phyloP scores from a whole-genome alignment of 1,284 basidiomycete species.

The Trichosporon sp. region DNA sequence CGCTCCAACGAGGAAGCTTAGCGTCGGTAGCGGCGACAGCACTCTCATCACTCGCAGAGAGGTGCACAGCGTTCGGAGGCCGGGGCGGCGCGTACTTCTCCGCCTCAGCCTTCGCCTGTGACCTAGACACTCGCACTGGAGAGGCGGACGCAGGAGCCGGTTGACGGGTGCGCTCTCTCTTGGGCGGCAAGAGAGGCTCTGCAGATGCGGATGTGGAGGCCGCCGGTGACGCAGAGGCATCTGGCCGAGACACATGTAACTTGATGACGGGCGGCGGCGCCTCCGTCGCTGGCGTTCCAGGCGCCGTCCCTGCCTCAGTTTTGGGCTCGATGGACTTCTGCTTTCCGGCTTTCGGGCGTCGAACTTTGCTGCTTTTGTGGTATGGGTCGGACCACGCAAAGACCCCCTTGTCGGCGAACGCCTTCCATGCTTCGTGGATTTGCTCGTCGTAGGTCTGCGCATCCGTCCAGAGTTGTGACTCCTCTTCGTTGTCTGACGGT shows the following conservation, averaged over 20 bases:
- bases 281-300: constrained; percentile 1
- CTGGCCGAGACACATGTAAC: constrained; percentile 8
- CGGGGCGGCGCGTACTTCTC: neutral
- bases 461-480: constrained; percentile 39
- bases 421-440: constrained; percentile 31
- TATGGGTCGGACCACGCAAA: constrained; percentile 23
- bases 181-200: neutral
- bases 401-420: constrained; percentile 19
- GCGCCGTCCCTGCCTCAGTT: constrained; percentile 1
- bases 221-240: neutral
- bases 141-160: neutral
- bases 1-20: constrained; percentile 35
- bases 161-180: neutral
- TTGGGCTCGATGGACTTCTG: constrained; percentile 8
- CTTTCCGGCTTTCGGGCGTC: neutral
- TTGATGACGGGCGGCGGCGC: constrained; percentile 14
- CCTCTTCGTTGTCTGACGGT: constrained; percentile 44
- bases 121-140: neutral
- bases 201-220: neutral
- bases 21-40: constrained; percentile 36
- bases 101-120: neutral
- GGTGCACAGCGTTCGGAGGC: neutral
- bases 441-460: constrained; percentile 37
- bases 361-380: constrained; percentile 8
- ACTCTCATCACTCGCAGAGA: constrained; percentile 19